These are phyloP conservation scores for Arthroderma sp. DNA, from an alignment of 2,329 filamentous ascomycete species.

Conservation along the genomic window DNA sequence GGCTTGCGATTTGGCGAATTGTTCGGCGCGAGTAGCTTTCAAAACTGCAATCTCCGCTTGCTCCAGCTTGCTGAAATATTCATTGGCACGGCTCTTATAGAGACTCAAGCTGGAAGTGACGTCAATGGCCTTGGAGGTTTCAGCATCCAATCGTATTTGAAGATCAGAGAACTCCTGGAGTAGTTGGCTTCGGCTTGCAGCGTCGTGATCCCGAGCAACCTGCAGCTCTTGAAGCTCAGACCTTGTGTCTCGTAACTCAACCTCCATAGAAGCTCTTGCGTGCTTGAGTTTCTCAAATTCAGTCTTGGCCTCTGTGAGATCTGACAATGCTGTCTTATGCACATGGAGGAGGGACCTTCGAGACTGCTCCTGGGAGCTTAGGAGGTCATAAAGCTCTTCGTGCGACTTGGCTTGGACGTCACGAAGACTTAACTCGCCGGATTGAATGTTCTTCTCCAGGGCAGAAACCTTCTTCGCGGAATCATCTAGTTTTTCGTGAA, in stretches of 20 bases:
- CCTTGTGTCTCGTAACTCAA: conserved; percentile 71
- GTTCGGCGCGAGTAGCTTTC: conserved; percentile 81
- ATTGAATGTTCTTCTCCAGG: conserved; percentile 73
- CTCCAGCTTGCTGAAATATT: conserved; percentile 94
- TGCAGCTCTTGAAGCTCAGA: conserved; percentile 75
- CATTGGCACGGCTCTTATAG: conserved; percentile 85
- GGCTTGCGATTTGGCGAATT: conserved; percentile 83
- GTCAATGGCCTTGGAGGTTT: conserved; percentile 73
- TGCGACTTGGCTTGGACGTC: conserved; percentile 90
- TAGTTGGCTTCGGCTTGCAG: conserved; percentile 74
- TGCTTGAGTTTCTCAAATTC: conserved; percentile 81
- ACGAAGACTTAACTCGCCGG: conserved; percentile 74
- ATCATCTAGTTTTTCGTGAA: conserved; percentile 91
- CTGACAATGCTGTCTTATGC: conserved; percentile 73
- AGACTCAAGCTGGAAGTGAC: conserved; percentile 70
- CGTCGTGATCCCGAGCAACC: conserved; percentile 70
- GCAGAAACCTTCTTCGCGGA: conserved; percentile 84
- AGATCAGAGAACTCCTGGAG: conserved; percentile 87
- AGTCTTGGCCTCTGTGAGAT: conserved; percentile 74
- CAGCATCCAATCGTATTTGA: conserved; percentile 82
- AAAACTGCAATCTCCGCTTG: conserved; percentile 92
- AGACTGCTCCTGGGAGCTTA: conserved; percentile 87
- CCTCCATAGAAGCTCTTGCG: conserved; percentile 64
- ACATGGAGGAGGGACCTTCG: conserved; percentile 67
- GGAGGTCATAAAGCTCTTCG: conserved; percentile 82